Base-by-base conservation (phyloP, 163 green algal genomes). In the Chlorella variabilis region DNA sequence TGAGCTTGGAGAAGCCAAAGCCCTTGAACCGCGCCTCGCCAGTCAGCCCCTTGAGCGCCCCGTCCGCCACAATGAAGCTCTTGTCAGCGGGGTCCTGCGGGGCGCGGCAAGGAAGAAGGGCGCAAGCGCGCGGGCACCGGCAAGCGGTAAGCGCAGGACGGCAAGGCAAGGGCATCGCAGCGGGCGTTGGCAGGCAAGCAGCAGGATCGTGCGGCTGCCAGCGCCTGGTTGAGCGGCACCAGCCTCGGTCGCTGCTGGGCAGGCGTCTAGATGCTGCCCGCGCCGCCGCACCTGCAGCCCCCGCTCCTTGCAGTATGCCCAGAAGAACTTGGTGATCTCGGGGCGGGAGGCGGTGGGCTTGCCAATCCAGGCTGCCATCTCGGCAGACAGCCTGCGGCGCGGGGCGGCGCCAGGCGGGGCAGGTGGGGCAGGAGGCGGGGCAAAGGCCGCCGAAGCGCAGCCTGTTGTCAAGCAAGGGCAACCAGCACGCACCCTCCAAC, bases 81-180 rank as follows among this genome's bases (percentile, higher is more conserved):
- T 85, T 85, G 83, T 90, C 69, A 11, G 33, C 42, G n/a, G 86
- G 86, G 70, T 90, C 83, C 80, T 90, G 84, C 77, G n/a, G n/a
- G n/a, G n/a, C n/a, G n/a, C n/a, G n/a, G n/a, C n/a, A n/a, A 71
- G 8, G 36, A 38, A 20, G 33, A 31, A 31, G 5, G 33, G 9
- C 13, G 63, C 36, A 4, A 13, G 5, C 34, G 15, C n/a, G 63
- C 7, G 36, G 11, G n/a, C n/a, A n/a, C n/a, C n/a, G n/a, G n/a
- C n/a, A n/a, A n/a, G 45, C 45, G 15, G 45, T 54, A 54, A 54
- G 15, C 11, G 45, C 45, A 54, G 45, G 11, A 23, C 11, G n/a
- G n/a, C n/a, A n/a, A n/a, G n/a, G 45, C 45, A 54, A 15, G 45
- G 45, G 45, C 11, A 54, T 54, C 45, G 11, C 11, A 54, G 45